phyloP scores from a whole-genome alignment of 2,329 filamentous ascomycete species.

The Pyrenophora teres region DNA sequence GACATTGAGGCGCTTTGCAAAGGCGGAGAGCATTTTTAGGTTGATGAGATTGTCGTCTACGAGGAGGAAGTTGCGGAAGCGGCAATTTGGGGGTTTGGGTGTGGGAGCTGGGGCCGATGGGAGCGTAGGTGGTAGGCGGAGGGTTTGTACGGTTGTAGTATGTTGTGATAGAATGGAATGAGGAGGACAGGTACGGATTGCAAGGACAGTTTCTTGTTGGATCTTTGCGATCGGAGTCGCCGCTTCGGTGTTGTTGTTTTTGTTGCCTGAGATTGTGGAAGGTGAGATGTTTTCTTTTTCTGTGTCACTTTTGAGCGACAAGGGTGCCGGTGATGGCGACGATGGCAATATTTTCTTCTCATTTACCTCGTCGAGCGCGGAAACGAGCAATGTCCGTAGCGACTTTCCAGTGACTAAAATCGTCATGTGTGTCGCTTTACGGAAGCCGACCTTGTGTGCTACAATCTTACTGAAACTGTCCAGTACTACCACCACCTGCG shows the following conservation, averaged over 20 bases:
- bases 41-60: slow-evolving; percentile 47
- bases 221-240: background rate
- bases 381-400: background rate
- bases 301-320: background rate
- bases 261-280: background rate
- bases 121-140: background rate
- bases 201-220: background rate
- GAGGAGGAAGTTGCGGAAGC: slow-evolving; percentile 32
- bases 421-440: slow-evolving; percentile 1
- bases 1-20: slow-evolving; percentile 24
- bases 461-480: background rate
- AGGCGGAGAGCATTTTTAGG: slow-evolving; percentile 34
- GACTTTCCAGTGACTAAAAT: slow-evolving; percentile 5
- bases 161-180: background rate
- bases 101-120: background rate
- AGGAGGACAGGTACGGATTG: background rate
- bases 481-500: slow-evolving; percentile 2
- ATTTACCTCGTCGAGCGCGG: slow-evolving; percentile 1
- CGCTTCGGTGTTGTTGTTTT: background rate
- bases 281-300: background rate
- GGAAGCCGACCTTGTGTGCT: background rate
- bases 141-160: background rate
- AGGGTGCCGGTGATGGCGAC: background rate
- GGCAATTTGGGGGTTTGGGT: background rate
- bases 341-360: background rate